Evolutionary conservation across 2,329 filamentous ascomycete genomes (phyloP), one percentile per base, ranked within the genome.

Genomic region (Seiridium unicorne): DNA sequence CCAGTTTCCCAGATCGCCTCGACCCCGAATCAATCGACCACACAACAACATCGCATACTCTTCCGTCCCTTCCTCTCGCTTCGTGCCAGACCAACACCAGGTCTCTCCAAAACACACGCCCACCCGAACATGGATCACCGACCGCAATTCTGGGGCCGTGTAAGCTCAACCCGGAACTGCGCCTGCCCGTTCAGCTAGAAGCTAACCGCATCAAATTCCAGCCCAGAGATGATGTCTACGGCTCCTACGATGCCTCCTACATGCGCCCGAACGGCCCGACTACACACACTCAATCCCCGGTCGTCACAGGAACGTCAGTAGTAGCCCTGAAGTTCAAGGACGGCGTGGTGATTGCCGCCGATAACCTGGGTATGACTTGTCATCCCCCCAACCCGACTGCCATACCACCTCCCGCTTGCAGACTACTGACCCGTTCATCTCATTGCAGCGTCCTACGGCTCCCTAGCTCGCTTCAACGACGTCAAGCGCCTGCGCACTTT

Each of bases 161-260:
- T 90, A 84, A 73, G 86, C 80, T 62, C 56, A 44, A 51, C 34
- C 35, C 47, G 26, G 11, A 26, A 49, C 5, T 31, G 10, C 44
- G 38, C 59, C 42, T 42, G 44, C 38, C 57, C 47, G 59, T 61
- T 54, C 55, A 35, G 48, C 36, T 35, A 54, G 55, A 57, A 65
- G 51, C 62, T 66, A 63, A 69, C 77, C 44, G 34, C 11, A 36
- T 34, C 35, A 4, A 11, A 7, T 44, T 31, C 63, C 71, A 99
- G 95, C 95, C 95, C 74, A 90, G 95, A 84, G 92, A 99, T 79
- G 95, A 99, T 77, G 84, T 98, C 73, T 99, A 98, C 80, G 95
- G 95, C 70, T 83, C 90, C 71, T 99, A 99, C 79, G 92, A 98
- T 79, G 81, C 84, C 72, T 91, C 93, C 61, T 93, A 94, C 76